Percentiles rank a stretch among this genome's conserved stretches.
Conservation (phyloP, 2,329 filamentous ascomycete species). For the Colletotrichum magnum region DNA sequence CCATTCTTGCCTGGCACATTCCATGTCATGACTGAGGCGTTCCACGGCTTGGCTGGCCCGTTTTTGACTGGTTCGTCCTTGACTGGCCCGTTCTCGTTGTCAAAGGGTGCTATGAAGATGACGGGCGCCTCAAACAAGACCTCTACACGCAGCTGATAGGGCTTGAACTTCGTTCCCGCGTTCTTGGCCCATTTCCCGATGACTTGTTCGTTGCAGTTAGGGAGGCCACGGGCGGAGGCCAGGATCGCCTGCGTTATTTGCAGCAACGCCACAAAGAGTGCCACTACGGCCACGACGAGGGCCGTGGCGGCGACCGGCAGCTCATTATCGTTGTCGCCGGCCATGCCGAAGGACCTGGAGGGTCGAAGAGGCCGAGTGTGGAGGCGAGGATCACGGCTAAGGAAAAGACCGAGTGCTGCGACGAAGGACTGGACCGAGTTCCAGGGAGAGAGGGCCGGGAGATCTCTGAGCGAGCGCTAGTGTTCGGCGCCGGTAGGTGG, state of each 20-base stretch:
- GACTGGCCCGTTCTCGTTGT: not conserved
- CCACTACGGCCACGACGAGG: conserved; percentile 21
- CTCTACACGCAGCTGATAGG: conserved; percentile 16
- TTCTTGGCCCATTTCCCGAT: conserved; percentile 28
- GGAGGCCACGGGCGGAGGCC: conserved; percentile 14
- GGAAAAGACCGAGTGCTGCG: not conserved
- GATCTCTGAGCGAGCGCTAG: not conserved
- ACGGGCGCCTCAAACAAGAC: conserved; percentile 32
- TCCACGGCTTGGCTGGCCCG: too few relatives aligned
- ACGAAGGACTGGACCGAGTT: not conserved
- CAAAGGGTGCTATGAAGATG: conserved; percentile 22
- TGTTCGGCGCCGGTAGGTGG: not conserved
- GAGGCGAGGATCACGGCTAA: not conserved
- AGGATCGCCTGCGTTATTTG: conserved; percentile 30
- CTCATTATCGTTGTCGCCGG: not conserved
- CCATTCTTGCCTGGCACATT: too few relatives aligned
- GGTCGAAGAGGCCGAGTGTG: not conserved
- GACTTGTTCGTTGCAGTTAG: conserved; percentile 23
- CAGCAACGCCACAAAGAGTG: conserved; percentile 12
- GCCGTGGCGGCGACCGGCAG: conserved; percentile 18
- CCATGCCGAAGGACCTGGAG: not conserved
- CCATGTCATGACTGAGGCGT: too few relatives aligned
- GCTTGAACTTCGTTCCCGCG: conserved; percentile 1
- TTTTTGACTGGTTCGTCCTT: too few relatives aligned
- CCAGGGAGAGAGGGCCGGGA: not conserved